Percentiles rank a stretch among this genome's conserved stretches.
Conservation (phyloP, 2,329 filamentous ascomycete species). For the Xylaria multiplex region DNA sequence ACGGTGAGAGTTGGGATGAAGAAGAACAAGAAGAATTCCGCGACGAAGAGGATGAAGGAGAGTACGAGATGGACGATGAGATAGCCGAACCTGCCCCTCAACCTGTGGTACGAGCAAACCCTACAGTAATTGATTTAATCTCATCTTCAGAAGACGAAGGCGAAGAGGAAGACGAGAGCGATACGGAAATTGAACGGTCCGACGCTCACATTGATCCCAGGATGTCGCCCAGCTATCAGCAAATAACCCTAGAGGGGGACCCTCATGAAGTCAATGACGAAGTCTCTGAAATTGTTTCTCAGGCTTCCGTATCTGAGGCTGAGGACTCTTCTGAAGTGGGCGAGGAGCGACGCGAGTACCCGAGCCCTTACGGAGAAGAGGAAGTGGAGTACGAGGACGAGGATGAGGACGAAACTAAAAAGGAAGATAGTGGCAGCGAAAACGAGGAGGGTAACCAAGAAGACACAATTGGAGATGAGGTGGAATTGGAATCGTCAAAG, state of each 20-base stretch:
- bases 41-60: slow-evolving; percentile 31
- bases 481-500: slow-evolving; percentile 35
- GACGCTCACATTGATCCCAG: slow-evolving; percentile 19
- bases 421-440: slow-evolving; percentile 34
- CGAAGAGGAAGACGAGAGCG: slow-evolving; percentile 30
- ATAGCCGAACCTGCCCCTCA: slow-evolving; percentile 3
- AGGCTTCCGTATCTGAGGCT: slow-evolving; percentile 23
- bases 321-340: slow-evolving; percentile 3
- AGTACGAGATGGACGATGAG: slow-evolving; percentile 30
- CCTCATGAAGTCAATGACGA: slow-evolving; percentile 14
- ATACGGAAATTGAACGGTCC: slow-evolving; percentile 11
- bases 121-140: slow-evolving; percentile 40
- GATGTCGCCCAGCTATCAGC: slow-evolving; percentile 8
- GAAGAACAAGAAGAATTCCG: slow-evolving; percentile 32
- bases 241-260: not conserved
- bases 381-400: slow-evolving; percentile 35
- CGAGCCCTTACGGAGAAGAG: slow-evolving; percentile 18
- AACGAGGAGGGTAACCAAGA: slow-evolving; percentile 31
- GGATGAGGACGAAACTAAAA: slow-evolving; percentile 32
- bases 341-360: slow-evolving; percentile 7
- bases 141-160: slow-evolving; percentile 42
- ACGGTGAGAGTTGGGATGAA: slow-evolving; percentile 44
- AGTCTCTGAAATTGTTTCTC: slow-evolving; percentile 19
- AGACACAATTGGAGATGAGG: slow-evolving; percentile 36
- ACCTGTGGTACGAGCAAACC: slow-evolving; percentile 22